Base-by-base conservation (phyloP, 306 rosid species). In the Casuarina glauca region DNA sequence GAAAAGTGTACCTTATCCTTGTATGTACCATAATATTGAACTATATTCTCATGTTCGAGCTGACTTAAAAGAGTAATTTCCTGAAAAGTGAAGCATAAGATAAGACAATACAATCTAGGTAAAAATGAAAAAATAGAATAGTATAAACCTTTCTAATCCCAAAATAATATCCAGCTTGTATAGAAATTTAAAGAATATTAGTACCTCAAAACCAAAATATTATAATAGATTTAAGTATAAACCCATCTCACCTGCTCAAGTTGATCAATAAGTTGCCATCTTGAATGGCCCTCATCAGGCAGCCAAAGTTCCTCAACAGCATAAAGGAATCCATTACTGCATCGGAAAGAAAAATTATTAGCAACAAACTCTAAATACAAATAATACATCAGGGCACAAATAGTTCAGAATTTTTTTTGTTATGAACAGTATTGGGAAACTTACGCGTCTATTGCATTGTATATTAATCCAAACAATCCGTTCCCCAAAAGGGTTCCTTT, bases 221-320 rank as follows among this genome's bases (percentile, higher is more conserved):
- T 50, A 50, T 74, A 81, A 39, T 48, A 90, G 17, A 73, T 46
- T 52, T 79, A 50, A 69, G 53, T 4, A 61, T 10, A 80, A 80
- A 72, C 75, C 67, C 4, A 15, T 62, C 78, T 83, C 82, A 92
- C 98, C 95, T 92, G 98, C 82, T 95, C 89, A 82, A 95, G 89
- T 78, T 91, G 92, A 83, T 11, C 55, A 79, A 92, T 85, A 80
- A 97, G 91, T 87, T 95, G 98, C 85, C 62, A 86, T 74, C 97
- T 97, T 76, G 83, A 93, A 79, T 38, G 85, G 66, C 93, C 97
- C 73, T 89, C 89, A 87, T 92, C 96, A 80, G 92, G 97, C 83
- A 95, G 87, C 67, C 97, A 95, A 83, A 95, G 97, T 88, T 95
- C 98, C 88, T 95, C 92, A 17, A 95, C 84, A 74, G 98, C 98